Base-by-base conservation (phyloP, 176 grass and related monocot genomes). In the Zoysia japonica region DNA sequence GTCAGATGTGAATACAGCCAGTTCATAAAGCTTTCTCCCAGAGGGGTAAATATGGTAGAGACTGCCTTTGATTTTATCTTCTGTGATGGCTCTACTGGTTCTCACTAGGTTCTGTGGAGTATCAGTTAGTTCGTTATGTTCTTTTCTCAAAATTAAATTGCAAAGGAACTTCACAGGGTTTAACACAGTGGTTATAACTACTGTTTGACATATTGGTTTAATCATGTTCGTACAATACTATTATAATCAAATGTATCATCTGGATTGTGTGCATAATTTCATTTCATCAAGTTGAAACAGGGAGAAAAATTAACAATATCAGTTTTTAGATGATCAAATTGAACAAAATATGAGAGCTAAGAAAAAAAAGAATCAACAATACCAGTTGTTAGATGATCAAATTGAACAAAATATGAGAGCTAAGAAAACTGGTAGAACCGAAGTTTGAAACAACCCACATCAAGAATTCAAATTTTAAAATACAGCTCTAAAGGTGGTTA, bases 141-240 rank as follows among this genome's bases (percentile, higher is more conserved):
- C 75, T 84, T 11, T 69, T 61, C 50, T 57, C 16, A 40, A 19
- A 61, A 43, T 51, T 76, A 67, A 55, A 17, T 51, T 70, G 52
- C 41, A 69, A 42, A 76, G 35, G 20, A 42, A 57, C 20, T 5
- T 28, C 47, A 35, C 14, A 47, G 8, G 5, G 53, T 37, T 44
- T 35, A 36, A 74, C 4, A 12, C 47, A 65, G 37, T 56, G 46
- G 17, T 47, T 50, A 50, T 50, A 55, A 55, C 11, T 61, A 76
- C 15, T 61, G 19, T 61, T 61, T 12, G 35, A 17, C 20, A 9
- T 3, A 2, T 37, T 48, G 12, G 43, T 48, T 44, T 38, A 48
- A 77, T 49, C 28, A 50, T n/a, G 7, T 65, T 8, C 14, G 50
- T 77, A 38, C 35, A 65, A 19, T 2, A 39, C 13, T 47, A 2